Conservation (phyloP, 495 filamentous ascomycete genomes). For the Neurospora sp. region DNA sequence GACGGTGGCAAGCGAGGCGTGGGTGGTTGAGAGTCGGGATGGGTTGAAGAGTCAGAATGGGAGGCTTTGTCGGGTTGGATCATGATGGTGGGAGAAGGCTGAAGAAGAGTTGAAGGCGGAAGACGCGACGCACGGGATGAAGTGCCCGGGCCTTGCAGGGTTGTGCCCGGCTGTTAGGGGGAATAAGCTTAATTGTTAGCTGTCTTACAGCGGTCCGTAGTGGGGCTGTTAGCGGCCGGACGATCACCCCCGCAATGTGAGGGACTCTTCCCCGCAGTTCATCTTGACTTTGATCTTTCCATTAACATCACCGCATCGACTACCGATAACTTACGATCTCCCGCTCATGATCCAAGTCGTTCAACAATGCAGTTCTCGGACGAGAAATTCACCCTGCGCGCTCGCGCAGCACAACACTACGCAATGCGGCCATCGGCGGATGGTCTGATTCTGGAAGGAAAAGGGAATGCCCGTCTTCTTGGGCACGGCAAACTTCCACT, state of each 20-base stretch:
- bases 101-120: neutral
- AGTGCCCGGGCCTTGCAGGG: neutral
- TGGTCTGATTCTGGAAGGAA: neutral
- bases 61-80: constrained; percentile 9
- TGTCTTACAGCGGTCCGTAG: neutral
- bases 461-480: neutral
- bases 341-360: too few species aligned
- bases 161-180: neutral
- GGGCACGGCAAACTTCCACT: neutral
- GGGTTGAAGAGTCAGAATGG: constrained; percentile 26
- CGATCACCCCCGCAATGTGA: neutral
- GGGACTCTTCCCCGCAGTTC: neutral
- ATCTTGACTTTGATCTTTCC: neutral
- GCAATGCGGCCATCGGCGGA: neutral
- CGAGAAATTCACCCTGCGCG: neutral
- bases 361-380: neutral
- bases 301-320: neutral
- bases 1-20: constrained; percentile 41
- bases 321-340: too few species aligned
- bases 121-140: neutral
- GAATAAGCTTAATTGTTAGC: neutral
- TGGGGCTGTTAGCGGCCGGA: neutral
- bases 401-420: neutral
- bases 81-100: neutral
- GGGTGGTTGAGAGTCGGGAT: constrained; percentile 23